Base-by-base conservation (phyloP, 2,329 filamentous ascomycete species). In the Fusarium sp. region DNA sequence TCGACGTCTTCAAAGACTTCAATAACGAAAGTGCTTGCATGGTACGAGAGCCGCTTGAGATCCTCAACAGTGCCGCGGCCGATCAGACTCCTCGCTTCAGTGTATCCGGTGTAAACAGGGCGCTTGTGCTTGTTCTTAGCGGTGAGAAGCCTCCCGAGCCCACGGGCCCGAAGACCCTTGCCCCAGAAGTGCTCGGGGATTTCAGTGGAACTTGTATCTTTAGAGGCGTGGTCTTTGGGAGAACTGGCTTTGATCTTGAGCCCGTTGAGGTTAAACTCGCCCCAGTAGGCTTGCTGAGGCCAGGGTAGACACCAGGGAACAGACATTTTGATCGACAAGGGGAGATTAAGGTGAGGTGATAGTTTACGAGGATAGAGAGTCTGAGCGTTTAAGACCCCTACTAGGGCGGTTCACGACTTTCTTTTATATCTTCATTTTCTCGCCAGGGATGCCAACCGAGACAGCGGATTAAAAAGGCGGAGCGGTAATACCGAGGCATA, bases 291-390 rank as follows among this genome's bases (percentile, higher is more conserved):
- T 42, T 67, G 57, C 38, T 56, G 63, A 62, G 65, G 68, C 70
- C 58, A 64, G 68, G 68, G 47, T 55, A 69, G 38, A 52, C 70
- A 72, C 44, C 28, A 67, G 23, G 56, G 68, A 47, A 39, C 42
- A 13, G 58, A 57, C 70, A 72, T 72, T 72, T 60, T 49, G 70
- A 72, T 72, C 70, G 65, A 49, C 70, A 59, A 57, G 37, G 54
- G 49, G 65, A 69, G 61, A 50, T 63, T 44, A 57, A 21, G 9
- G 23, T 50, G 39, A 48, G 20, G 41, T 41, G 42, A 48, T 62
- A 39, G 38, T 57, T 29, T 43, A 63, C 37, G 44, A 52, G 49
- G 42, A 47, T 47, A 31, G 18, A 26, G 49, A 65, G 70, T 72
- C 70, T 68, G 62, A 73, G 70, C 70, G 61, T 61, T 55, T 24